Evolutionary conservation across 225 moss, liverwort and hornwort genomes (phyloP).

Genomic region (Climacium dendroides): DNA sequence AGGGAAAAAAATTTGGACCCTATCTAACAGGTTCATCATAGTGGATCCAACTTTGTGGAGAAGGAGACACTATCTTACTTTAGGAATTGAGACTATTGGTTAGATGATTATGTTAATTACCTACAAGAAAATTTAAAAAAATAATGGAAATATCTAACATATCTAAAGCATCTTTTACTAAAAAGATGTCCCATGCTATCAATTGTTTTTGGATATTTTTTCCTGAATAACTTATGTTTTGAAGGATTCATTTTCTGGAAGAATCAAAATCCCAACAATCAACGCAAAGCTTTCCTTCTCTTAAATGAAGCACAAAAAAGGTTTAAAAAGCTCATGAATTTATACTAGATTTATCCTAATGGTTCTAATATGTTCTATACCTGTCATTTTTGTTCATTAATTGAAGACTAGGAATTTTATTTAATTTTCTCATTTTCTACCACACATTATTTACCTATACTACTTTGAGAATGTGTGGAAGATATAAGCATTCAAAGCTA

Average conservation of each 20-base stretch:
- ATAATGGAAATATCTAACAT: no score
- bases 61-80: no score
- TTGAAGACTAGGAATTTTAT: fast-evolving
- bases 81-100: no score
- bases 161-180: no score
- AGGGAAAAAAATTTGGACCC: no score
- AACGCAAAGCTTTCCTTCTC: neutral
- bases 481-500: neutral
- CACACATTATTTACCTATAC: no score
- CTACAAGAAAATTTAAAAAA: no score
- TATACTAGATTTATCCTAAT: neutral
- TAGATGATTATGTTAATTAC: no score
- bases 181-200: no score
- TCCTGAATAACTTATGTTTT: neutral
- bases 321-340: neutral
- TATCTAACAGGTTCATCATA: no score
- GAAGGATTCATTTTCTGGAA: no score
- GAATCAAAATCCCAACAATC: neutral
- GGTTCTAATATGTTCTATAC: neutral
- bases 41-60: no score
- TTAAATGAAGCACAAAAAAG: neutral
- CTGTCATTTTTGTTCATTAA: neutral
- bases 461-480: neutral
- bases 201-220: neutral
- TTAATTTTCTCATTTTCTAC: neutral